Conservation (phyloP, 352 stramenopile genomes). For the Phytopythium chamaehyphon region DNA sequence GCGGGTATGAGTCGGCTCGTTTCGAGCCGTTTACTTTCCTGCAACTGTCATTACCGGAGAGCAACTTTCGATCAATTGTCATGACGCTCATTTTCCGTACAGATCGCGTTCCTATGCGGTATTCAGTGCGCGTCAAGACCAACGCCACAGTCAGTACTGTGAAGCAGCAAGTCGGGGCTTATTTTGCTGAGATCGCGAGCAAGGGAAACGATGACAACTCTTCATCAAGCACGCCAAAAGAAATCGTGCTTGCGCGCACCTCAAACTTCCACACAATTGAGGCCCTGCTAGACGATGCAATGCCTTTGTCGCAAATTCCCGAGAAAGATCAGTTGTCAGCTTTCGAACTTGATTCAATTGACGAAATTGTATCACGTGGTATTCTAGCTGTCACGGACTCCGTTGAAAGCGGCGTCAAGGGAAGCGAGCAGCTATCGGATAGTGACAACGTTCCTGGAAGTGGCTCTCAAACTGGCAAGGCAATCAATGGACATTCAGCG, state of each 20-base stretch:
- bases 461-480: not conserved
- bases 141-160: constrained; percentile 58
- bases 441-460: not conserved
- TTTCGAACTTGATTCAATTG: constrained; percentile 53
- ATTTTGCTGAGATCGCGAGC: constrained; percentile 25
- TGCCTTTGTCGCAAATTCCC: constrained; percentile 64
- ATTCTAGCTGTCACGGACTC: too few relatives aligned
- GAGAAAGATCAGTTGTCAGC: constrained; percentile 72
- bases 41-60: constrained; percentile 79
- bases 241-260: constrained; percentile 56
- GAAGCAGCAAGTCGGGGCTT: constrained; percentile 46
- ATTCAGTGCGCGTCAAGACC: constrained; percentile 66
- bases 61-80: constrained; percentile 62
- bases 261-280: constrained; percentile 66
- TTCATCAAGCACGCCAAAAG: not conserved
- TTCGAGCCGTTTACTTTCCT: constrained; percentile 94
- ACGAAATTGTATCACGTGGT: constrained; percentile 16
- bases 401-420: too few relatives aligned
- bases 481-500: not conserved
- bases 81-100: constrained; percentile 82
- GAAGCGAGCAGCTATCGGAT: too few relatives aligned
- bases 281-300: constrained; percentile 51
- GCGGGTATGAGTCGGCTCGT: constrained; percentile 90
- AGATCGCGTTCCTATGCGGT: constrained; percentile 67
- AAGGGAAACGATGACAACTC: constrained; percentile 6